Evolutionary conservation across 345 rosid species (phyloP).

Genomic region (Ceriops decandra): DNA sequence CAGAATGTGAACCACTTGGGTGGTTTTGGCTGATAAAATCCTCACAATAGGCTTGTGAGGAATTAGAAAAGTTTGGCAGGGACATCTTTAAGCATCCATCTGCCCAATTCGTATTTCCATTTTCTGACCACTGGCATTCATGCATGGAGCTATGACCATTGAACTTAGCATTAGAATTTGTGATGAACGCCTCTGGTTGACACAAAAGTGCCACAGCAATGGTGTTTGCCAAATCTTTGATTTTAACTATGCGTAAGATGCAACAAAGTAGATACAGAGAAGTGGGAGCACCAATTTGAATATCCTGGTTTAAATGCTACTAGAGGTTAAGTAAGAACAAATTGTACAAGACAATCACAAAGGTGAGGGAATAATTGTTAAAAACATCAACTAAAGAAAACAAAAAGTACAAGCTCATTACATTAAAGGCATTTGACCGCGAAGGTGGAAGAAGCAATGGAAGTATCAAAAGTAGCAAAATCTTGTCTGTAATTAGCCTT

Average conservation of each 20-base stretch:
- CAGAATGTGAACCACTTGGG: slow-evolving; percentile 29
- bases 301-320: slow-evolving; percentile 50
- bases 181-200: slow-evolving; percentile 54
- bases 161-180: slow-evolving; percentile 46
- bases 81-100: slow-evolving; percentile 34
- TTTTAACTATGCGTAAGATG: slow-evolving; percentile 92
- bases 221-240: slow-evolving; percentile 90
- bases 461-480: slow-evolving; percentile 74
- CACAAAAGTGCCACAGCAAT: slow-evolving; percentile 87
- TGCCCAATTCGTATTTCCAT: slow-evolving; percentile 26
- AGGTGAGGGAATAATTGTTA: not conserved
- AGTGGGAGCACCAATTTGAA: slow-evolving; percentile 60
- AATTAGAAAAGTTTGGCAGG: slow-evolving; percentile 33
- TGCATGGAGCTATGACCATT: slow-evolving; percentile 44
- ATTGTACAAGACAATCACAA: not conserved
- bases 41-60: slow-evolving; percentile 41
- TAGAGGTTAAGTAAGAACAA: slow-evolving; percentile 22
- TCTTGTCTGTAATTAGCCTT: slow-evolving; percentile 77
- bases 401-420: slow-evolving; percentile 36
- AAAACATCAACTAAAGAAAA: slow-evolving; percentile 8
- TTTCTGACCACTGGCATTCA: slow-evolving; percentile 40
- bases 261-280: slow-evolving; percentile 88
- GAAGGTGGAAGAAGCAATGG: slow-evolving; percentile 91
- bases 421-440: slow-evolving; percentile 45
- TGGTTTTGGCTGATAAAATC: slow-evolving; percentile 23